phyloP scores from a whole-genome alignment of 805 yeast species.

The Cephaloascus albidus region DNA sequence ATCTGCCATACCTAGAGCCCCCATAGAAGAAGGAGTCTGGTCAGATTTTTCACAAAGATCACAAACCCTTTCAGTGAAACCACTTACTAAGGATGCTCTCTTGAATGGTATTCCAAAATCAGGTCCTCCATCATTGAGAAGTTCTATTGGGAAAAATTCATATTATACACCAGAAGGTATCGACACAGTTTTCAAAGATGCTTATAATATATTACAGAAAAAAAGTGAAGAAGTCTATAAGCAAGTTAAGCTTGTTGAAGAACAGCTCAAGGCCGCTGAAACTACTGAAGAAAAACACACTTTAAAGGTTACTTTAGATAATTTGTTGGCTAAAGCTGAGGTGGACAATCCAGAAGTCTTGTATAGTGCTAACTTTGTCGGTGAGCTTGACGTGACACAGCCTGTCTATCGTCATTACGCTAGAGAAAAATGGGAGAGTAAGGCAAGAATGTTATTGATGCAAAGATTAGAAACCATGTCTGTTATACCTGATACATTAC shows the following conservation, averaged over 20 bases:
- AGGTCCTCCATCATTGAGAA: constrained; percentile 17
- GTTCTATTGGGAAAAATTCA: constrained; percentile 9
- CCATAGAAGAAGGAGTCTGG: constrained; percentile 18
- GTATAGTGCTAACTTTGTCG: constrained; percentile 48
- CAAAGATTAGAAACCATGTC: constrained; percentile 82
- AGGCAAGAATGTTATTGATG: constrained; percentile 72
- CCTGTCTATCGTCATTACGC: constrained; percentile 76
- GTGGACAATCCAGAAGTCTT: constrained; percentile 75
- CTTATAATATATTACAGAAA: constrained; percentile 22
- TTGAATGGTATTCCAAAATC: constrained; percentile 12
- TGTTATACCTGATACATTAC: constrained; percentile 89
- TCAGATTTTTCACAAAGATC: constrained; percentile 20
- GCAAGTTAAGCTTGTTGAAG: constrained; percentile 16
- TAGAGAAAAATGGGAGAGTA: constrained; percentile 60
- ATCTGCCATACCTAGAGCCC: not conserved
- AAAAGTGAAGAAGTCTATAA: constrained; percentile 17
- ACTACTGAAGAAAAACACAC: constrained; percentile 8
- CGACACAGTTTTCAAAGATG: constrained; percentile 25
- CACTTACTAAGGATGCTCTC: constrained; percentile 11
- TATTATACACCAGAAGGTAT: constrained; percentile 28
- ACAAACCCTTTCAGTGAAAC: constrained; percentile 14
- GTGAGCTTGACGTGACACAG: constrained; percentile 50
- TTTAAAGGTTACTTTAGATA: constrained; percentile 10
- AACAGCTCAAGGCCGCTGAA: constrained; percentile 11
- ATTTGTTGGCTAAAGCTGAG: constrained; percentile 54